Evolutionary conservation across 2,329 filamentous ascomycete species (phyloP).

Genomic region (Diaporthe sp.): DNA sequence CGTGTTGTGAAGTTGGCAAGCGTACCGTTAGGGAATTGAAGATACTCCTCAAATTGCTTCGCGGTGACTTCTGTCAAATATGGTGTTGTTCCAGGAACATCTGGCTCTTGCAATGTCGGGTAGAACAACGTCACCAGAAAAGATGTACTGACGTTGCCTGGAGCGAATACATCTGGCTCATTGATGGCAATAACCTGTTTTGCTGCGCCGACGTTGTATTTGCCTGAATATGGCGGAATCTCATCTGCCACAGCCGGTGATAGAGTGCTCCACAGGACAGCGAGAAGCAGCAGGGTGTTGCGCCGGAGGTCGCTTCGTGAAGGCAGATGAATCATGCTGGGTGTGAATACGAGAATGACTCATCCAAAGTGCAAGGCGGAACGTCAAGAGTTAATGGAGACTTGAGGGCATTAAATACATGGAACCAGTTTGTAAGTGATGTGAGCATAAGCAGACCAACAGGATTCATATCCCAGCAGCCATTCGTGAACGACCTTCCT

Average conservation of each 20-base stretch:
- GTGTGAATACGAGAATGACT: accelerated
- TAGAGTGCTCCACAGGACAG: neutral
- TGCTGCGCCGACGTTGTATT: conserved; percentile 7
- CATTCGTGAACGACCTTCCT: neutral
- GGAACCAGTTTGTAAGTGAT: neutral
- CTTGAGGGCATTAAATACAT: neutral
- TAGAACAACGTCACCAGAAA: conserved; percentile 20
- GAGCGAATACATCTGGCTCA: neutral
- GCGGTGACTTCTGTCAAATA: conserved; percentile 10
- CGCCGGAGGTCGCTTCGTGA: neutral
- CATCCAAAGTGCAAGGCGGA: neutral
- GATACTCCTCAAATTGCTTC: neutral
- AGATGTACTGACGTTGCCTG: conserved; percentile 7
- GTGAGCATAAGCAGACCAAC: neutral
- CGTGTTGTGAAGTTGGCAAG: conserved; percentile 11
- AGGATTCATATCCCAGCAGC: conserved; percentile 6
- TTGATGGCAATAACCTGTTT: conserved; percentile 11
- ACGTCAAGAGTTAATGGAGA: neutral
- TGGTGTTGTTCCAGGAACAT: neutral
- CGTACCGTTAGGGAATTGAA: neutral
- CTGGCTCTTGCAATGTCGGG: neutral
- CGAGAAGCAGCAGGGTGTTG: neutral
- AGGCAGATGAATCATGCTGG: neutral
- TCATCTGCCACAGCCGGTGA: neutral
- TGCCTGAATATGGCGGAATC: conserved; percentile 17